Percentiles rank a stretch among this genome's conserved stretches.
phyloP scores from a whole-genome alignment of 1,284 basidiomycete species.

The Xerocomus amazonicus region DNA sequence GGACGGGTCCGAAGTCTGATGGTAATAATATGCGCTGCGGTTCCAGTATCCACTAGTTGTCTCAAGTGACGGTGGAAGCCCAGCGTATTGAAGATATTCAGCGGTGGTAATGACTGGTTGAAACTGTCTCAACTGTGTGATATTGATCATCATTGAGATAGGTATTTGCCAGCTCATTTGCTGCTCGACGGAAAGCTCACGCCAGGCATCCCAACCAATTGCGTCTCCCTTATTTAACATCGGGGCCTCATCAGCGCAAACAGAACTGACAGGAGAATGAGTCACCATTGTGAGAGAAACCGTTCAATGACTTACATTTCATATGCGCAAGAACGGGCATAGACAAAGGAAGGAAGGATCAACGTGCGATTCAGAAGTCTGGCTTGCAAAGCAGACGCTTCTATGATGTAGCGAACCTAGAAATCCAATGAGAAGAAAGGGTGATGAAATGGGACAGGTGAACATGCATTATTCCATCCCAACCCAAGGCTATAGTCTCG shows the following conservation, averaged over 20 bases:
- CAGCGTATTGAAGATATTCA: slow-evolving; percentile 39
- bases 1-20: slow-evolving; percentile 8
- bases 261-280: slow-evolving; percentile 13
- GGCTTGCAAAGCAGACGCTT: slow-evolving; percentile 37
- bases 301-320: slow-evolving; percentile 21
- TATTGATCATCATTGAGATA: slow-evolving; percentile 37
- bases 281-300: neutral
- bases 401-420: slow-evolving; percentile 40
- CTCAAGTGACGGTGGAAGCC: slow-evolving; percentile 30
- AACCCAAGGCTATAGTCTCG: slow-evolving; percentile 39
- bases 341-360: slow-evolving; percentile 39
- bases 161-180: slow-evolving; percentile 38
- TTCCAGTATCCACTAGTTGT: slow-evolving; percentile 37
- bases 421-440: neutral
- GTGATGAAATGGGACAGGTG: neutral
- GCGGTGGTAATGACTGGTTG: slow-evolving; percentile 35
- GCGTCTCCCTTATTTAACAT: slow-evolving; percentile 40
- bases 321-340: slow-evolving; percentile 40
- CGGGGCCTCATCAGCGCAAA: slow-evolving; percentile 32
- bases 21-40: slow-evolving; percentile 24
- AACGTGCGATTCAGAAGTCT: slow-evolving; percentile 37
- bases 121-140: slow-evolving; percentile 36
- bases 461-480: slow-evolving; percentile 39
- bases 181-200: slow-evolving; percentile 33
- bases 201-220: slow-evolving; percentile 34